Conservation (phyloP, 306 rosid genomes). For the Albizia julibrissin region DNA sequence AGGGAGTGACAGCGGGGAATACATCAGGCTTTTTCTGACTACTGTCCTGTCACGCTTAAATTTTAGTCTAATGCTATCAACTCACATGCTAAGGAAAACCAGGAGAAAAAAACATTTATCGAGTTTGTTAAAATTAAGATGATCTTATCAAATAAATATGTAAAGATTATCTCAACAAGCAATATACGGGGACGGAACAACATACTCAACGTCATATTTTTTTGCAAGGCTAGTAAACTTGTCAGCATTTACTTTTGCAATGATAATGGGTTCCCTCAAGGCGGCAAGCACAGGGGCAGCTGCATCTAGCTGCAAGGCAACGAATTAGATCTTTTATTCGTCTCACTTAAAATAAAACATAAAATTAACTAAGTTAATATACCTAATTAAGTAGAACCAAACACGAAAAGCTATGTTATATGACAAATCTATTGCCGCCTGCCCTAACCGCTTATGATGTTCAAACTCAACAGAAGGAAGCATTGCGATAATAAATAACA, state of each 20-base stretch:
- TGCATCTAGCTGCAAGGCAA: conserved; percentile 74
- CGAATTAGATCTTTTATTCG: conserved; percentile 19
- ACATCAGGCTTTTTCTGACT: not conserved
- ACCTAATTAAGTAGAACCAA: conserved; percentile 5
- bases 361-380: not conserved
- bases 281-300: conserved; percentile 84
- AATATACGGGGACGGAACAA: conserved; percentile 17
- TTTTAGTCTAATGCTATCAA: not conserved
- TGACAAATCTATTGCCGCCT: conserved; percentile 2
- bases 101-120: conserved; percentile 9
- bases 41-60: not conserved
- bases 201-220: conserved; percentile 79
- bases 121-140: conserved; percentile 7
- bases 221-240: conserved; percentile 66
- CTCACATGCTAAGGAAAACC: not conserved
- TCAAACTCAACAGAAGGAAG: conserved; percentile 3
- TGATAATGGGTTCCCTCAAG: conserved; percentile 71
- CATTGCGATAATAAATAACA: conserved; percentile 4
- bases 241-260: conserved; percentile 89
- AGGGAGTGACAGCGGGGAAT: not conserved
- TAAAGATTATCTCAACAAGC: not conserved
- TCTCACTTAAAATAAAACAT: conserved; percentile 10
- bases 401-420: not conserved
- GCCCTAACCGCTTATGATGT: conserved; percentile 7
- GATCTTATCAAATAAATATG: not conserved